Conservation (phyloP, 331 rosid genomes). For the Malus hybrid region DNA sequence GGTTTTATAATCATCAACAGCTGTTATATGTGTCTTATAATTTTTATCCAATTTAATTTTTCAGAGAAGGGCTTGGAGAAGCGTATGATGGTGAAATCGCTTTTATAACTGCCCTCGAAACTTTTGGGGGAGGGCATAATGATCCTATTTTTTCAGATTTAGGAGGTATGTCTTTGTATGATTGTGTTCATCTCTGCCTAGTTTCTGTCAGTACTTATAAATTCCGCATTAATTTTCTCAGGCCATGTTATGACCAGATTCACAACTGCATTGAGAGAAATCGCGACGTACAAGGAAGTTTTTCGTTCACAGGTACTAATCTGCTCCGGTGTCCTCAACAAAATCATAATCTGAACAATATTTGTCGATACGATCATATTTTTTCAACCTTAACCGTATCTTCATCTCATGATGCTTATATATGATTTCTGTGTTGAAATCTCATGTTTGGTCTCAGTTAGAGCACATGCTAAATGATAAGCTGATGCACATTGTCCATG, state of each 20-base stretch:
- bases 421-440: conserved; percentile 15
- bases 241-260: conserved; percentile 53
- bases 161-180: conserved; percentile 42
- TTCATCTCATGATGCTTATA: not conserved
- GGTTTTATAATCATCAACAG: not conserved
- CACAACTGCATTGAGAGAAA: conserved; percentile 55
- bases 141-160: conserved; percentile 57
- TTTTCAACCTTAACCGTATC: not conserved
- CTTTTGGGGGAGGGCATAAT: conserved; percentile 51
- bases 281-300: conserved; percentile 49
- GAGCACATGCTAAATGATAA: conserved; percentile 56
- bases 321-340: not conserved
- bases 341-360: not conserved
- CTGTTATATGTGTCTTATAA: not conserved
- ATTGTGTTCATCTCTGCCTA: not conserved
- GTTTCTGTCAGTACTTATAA: conserved; percentile 2
- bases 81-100: conserved; percentile 44
- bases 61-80: conserved; percentile 67
- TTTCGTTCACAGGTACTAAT: conserved; percentile 45
- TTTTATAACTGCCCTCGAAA: conserved; percentile 52
- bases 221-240: conserved; percentile 13
- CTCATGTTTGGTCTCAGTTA: conserved; percentile 40
- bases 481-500: conserved; percentile 39
- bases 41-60: not conserved
- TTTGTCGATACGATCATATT: not conserved